These are phyloP conservation scores for Clonostachys chloroleuca DNA, from an alignment of 2,329 filamentous ascomycete species.

Conservation along the genomic window DNA sequence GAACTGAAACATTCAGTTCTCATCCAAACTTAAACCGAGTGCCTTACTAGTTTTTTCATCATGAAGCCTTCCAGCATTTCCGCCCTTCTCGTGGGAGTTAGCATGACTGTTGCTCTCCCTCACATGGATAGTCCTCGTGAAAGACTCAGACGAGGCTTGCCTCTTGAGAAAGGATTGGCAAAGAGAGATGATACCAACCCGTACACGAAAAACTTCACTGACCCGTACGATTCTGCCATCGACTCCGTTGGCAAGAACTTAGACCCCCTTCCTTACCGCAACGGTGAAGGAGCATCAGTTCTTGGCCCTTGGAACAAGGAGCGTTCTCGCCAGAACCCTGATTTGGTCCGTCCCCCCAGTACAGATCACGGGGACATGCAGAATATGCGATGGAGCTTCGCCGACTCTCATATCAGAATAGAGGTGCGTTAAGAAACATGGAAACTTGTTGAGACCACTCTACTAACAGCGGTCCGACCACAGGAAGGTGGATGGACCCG, in stretches of 20 bases:
- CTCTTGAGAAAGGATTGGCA: constrained; percentile 28
- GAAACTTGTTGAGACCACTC: neutral
- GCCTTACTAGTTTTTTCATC: too few species aligned
- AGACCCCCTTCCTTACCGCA: constrained; percentile 60
- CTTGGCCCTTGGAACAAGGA: constrained; percentile 66
- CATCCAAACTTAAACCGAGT: too few species aligned
- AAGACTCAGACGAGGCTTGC: constrained; percentile 44
- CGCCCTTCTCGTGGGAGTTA: constrained; percentile 16
- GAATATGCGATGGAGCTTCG: constrained; percentile 71
- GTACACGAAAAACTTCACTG: constrained; percentile 54
- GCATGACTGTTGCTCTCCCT: constrained; percentile 15
- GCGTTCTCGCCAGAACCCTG: constrained; percentile 65
- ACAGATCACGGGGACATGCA: constrained; percentile 67
- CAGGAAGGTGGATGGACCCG: constrained; percentile 74
- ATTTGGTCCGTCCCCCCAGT: constrained; percentile 66
- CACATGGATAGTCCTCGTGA: constrained; percentile 48
- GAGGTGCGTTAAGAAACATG: constrained; percentile 34
- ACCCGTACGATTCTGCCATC: constrained; percentile 58
- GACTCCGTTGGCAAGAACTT: constrained; percentile 55
- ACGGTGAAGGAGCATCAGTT: constrained; percentile 60
- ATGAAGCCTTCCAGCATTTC: constrained; percentile 18
- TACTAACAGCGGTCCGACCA: neutral
- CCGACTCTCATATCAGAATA: constrained; percentile 59
- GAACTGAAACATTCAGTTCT: too few species aligned
- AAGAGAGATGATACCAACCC: constrained; percentile 32